Base-by-base conservation (phyloP, 768 basidiomycete species). In the Inosperma sp. region DNA sequence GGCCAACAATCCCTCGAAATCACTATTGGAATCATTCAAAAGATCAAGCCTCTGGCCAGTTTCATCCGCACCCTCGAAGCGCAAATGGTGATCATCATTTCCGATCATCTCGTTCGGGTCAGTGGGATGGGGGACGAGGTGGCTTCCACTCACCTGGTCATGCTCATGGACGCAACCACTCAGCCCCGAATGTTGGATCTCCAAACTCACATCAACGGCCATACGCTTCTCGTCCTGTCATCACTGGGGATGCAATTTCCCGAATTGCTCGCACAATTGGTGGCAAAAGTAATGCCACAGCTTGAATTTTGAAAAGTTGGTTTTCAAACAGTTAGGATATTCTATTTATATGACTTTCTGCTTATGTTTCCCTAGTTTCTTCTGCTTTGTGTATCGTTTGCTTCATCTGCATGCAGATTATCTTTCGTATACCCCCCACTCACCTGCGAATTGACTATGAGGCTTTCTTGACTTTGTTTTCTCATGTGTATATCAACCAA, bases 191-290 rank as follows among this genome's bases (percentile, higher is more conserved):
- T 41, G 62, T 73, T 36, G 57, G 62, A 4, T 49, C 60, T 53
- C 48, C 62, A 68, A 76, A 43, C 29, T 43, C 44, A n/a, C 42
- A 39, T 10, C 37, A 52, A 25, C 61, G 57, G 42, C 77, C 68
- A 14, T 78, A 81, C 54, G 54, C 70, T 27, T 58, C 72, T 56
- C 77, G 88, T 8, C 88, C 88, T n/a, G 75, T 89, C 36, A 77
- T 90, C 57, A 84, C 84, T 5, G 82, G 74, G 10, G 86, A 84
- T 43, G 88, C 86, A 2, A 76, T 88, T 44, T 82, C 86, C 10
- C 73, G 73, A 51, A 64, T 90, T 26, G 82, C 80, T 22, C 74
- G 78, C 56, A 81, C 83, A 8, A 81, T 88, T 33, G 83, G 80
- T n/a, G n/a, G n/a, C 25, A 65, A 56, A 33, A 53, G 55, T 3